These are phyloP conservation scores for Jatropha curcas DNA, from an alignment of 345 rosid genomes.

Conservation along the genomic window DNA sequence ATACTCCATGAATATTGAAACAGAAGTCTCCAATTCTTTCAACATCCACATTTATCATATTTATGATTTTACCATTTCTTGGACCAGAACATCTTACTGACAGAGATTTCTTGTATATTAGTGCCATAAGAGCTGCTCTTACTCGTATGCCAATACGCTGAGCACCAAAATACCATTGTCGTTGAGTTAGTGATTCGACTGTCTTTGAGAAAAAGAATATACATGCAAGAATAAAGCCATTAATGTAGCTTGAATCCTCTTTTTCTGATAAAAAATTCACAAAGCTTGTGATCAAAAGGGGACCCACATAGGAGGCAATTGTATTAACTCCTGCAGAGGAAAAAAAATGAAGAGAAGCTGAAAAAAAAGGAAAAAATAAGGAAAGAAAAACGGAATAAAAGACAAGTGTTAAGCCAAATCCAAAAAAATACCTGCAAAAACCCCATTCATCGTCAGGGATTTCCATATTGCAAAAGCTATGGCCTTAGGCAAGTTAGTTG, in stretches of 20 bases:
- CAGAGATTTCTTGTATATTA: constrained; percentile 57
- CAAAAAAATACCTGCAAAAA: constrained; percentile 54
- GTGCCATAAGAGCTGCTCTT: constrained; percentile 51
- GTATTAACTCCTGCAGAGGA: constrained; percentile 57
- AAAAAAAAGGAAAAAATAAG: no score
- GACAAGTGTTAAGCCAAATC: background rate
- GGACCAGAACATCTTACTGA: constrained; percentile 42
- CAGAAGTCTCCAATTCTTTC: constrained; percentile 73
- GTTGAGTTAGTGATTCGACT: constrained; percentile 56
- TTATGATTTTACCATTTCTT: constrained; percentile 51
- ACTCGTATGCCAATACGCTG: constrained; percentile 56
- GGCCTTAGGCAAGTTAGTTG: constrained; percentile 40
- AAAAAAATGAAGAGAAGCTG: background rate
- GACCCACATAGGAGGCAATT: constrained; percentile 58
- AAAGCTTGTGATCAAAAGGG: constrained; percentile 62
- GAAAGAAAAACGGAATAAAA: background rate
- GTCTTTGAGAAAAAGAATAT: constrained; percentile 63
- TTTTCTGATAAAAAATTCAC: constrained; percentile 50
- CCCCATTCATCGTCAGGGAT: constrained; percentile 52
- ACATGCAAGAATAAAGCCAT: constrained; percentile 53
- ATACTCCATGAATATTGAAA: constrained; percentile 57
- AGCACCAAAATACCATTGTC: constrained; percentile 75
- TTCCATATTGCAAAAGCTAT: constrained; percentile 42
- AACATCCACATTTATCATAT: constrained; percentile 61
- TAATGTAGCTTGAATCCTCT: constrained; percentile 34